Conservation (phyloP, 208 protist genomes). For the Crithidia mellificae region DNA sequence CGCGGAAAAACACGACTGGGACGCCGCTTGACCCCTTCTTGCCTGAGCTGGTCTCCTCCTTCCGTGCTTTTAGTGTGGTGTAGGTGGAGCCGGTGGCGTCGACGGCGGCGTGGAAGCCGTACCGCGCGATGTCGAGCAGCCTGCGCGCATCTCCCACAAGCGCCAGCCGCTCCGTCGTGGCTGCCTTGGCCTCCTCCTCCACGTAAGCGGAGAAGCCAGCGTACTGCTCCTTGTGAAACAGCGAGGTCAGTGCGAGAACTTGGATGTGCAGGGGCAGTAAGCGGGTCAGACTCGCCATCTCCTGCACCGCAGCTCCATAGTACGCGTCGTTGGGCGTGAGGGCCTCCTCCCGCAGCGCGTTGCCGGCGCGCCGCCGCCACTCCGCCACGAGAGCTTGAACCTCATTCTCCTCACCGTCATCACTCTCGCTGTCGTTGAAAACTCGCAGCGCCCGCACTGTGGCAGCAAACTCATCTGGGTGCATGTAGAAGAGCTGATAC, state of each 20-base stretch:
- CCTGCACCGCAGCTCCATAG: slow-evolving; percentile 49
- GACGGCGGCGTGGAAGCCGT: slow-evolving; percentile 29
- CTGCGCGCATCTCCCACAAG: slow-evolving; percentile 55
- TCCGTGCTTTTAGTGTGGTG: background rate
- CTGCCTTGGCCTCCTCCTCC: slow-evolving; percentile 34
- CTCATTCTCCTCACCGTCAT: too few species aligned
- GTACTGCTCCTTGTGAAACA: slow-evolving; percentile 66
- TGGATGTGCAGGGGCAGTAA: slow-evolving; percentile 64
- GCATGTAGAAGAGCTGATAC: slow-evolving; percentile 58
- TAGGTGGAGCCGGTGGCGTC: background rate
- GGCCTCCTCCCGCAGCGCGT: slow-evolving; percentile 46
- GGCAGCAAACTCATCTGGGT: slow-evolving; percentile 34
- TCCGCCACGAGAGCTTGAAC: slow-evolving; percentile 47
- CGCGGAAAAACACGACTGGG: slow-evolving; percentile 47
- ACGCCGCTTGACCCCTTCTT: background rate
- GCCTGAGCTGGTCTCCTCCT: background rate
- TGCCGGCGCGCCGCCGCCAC: slow-evolving; percentile 47
- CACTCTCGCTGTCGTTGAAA: slow-evolving; percentile 24
- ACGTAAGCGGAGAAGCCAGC: slow-evolving; percentile 42
- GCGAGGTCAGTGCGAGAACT: slow-evolving; percentile 38
- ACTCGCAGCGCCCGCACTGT: slow-evolving; percentile 27
- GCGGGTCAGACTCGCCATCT: slow-evolving; percentile 45
- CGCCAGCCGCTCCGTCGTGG: slow-evolving; percentile 52
- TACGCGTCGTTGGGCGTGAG: slow-evolving; percentile 44
- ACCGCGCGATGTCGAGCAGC: slow-evolving; percentile 37